Evolutionary conservation across 768 basidiomycete genomes (phyloP).

Genomic region (Baorangia bicolor): DNA sequence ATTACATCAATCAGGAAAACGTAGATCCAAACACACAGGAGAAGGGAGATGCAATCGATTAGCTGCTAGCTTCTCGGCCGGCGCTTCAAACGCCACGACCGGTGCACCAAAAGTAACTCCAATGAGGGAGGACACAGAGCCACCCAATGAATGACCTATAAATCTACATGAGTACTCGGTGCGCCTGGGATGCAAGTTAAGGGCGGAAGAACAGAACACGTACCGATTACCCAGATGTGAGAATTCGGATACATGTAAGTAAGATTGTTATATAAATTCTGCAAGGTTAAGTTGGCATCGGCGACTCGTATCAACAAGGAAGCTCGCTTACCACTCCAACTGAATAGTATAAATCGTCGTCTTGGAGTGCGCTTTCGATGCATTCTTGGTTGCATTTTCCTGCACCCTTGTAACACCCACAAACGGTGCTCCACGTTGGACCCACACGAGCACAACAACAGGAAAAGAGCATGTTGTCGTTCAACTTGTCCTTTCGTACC

Average conservation of each 20-base stretch:
- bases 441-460: constrained; percentile 97
- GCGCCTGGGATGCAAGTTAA: background rate
- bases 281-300: background rate
- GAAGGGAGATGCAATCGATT: constrained; percentile 81
- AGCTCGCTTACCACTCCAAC: constrained; percentile 67
- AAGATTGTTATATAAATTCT: constrained; percentile 94
- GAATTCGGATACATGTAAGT: constrained; percentile 87
- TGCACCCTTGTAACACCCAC: constrained; percentile 75
- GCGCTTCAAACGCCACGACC: constrained; percentile 87
- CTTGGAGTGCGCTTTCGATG: constrained; percentile 71
- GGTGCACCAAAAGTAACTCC: constrained; percentile 92
- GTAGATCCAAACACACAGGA: constrained; percentile 52
- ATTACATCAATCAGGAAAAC: background rate
- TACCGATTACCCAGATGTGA: constrained; percentile 84
- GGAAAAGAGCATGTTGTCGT: constrained; percentile 94
- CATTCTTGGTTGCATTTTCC: constrained; percentile 81
- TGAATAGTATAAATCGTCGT: constrained; percentile 86
- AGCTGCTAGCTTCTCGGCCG: constrained; percentile 70
- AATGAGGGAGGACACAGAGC: constrained; percentile 78
- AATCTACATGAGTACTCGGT: background rate
- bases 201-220: constrained; percentile 14
- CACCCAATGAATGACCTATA: constrained; percentile 76
- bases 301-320: background rate
- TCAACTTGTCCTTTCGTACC: constrained; percentile 83
- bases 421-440: constrained; percentile 91